Conservation (phyloP, 1,284 basidiomycete genomes). For the Pholiota adiposa region DNA sequence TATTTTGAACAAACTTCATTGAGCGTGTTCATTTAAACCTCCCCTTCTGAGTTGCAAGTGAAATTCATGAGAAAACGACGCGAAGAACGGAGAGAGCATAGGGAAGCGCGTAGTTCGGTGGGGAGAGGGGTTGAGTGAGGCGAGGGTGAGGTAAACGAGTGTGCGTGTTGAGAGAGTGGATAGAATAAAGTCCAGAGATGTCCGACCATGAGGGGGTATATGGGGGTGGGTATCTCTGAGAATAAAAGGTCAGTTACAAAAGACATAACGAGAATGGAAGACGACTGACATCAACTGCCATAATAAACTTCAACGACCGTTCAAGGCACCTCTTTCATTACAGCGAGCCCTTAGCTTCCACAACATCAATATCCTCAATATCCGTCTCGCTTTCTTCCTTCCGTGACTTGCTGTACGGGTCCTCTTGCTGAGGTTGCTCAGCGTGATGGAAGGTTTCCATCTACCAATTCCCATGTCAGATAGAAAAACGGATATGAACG, state of each 20-base stretch:
- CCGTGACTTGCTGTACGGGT: slow-evolving; percentile 20
- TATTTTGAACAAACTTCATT: neutral
- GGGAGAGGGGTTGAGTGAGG: neutral
- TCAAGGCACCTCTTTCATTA: neutral
- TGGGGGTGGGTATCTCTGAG: neutral
- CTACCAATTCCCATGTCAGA: slow-evolving; percentile 30
- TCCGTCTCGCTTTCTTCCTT: slow-evolving; percentile 6
- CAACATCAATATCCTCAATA: slow-evolving; percentile 1
- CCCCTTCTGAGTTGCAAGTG: neutral
- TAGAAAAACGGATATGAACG: neutral
- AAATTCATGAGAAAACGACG: neutral
- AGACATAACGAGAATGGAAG: neutral
- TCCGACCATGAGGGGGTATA: neutral
- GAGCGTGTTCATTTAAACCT: neutral
- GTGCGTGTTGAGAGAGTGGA: neutral
- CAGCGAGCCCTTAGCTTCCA: slow-evolving; percentile 3
- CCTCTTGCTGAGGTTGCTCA: slow-evolving; percentile 22
- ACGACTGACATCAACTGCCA: neutral
- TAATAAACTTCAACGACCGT: neutral
- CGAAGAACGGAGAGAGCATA: neutral
- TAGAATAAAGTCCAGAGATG: neutral
- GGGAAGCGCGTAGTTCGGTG: neutral
- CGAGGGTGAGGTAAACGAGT: neutral
- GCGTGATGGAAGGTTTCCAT: slow-evolving; percentile 49
- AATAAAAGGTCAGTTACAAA: neutral